Evolutionary conservation across 2,329 filamentous ascomycete species (phyloP).

Genomic region (Zalaria sp.): DNA sequence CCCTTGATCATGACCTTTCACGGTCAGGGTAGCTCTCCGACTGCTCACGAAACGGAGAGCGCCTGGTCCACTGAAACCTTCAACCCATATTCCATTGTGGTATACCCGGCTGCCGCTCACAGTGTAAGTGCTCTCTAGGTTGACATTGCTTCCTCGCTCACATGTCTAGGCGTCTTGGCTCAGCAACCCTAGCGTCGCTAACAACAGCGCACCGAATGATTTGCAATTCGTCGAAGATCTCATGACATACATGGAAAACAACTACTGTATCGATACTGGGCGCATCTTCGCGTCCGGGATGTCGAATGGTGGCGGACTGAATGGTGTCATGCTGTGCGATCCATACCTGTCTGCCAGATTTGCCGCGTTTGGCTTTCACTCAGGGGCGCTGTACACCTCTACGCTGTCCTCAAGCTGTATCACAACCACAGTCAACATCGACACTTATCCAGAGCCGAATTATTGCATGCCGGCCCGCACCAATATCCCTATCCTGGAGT

Average conservation of each 20-base stretch:
- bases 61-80: conserved; percentile 31
- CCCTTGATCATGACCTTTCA: conserved; percentile 36
- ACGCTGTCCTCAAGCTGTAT: conserved; percentile 10
- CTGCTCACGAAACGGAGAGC: conserved; percentile 26
- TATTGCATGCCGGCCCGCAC: conserved; percentile 10
- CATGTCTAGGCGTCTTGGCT: conserved; percentile 20
- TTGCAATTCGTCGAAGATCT: conserved; percentile 28
- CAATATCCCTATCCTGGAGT: conserved; percentile 25
- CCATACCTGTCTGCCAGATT: conserved; percentile 24
- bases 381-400: conserved; percentile 29
- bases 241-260: conserved; percentile 17
- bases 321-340: conserved; percentile 33
- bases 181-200: conserved; percentile 25
- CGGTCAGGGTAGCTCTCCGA: conserved; percentile 24
- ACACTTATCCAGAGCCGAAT: conserved; percentile 8
- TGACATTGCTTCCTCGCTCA: conserved; percentile 18
- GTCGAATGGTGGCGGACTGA: conserved; percentile 40
- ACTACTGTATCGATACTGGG: conserved; percentile 30
- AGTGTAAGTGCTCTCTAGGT: conserved; percentile 28
- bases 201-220: conserved; percentile 21
- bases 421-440: conserved; percentile 10
- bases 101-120: conserved; percentile 28
- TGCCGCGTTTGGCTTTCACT: conserved; percentile 34
- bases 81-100: conserved; percentile 28
- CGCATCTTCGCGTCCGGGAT: conserved; percentile 35